Percentiles rank a stretch among this genome's conserved stretches.
Evolutionary conservation across 805 yeast species (phyloP).

Genomic region (Brettanomyces custersianus): DNA sequence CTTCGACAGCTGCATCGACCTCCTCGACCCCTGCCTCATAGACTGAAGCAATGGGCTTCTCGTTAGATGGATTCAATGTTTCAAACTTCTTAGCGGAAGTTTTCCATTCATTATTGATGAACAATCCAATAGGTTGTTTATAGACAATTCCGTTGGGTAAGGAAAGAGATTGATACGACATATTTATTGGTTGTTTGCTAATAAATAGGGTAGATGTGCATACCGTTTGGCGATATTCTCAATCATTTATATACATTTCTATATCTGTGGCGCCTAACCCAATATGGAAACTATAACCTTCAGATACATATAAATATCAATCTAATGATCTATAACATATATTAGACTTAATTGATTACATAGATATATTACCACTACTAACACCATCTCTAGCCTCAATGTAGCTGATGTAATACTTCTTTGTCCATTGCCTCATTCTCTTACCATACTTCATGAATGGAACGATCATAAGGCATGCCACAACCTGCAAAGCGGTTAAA

Average conservation of each 20-base stretch:
- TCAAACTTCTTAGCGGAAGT: slow-evolving; percentile 31
- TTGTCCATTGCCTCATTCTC: slow-evolving; percentile 46
- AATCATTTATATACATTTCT: too few species aligned
- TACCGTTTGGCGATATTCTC: too few species aligned
- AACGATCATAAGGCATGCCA: slow-evolving; percentile 39
- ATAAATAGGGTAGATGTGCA: too few species aligned
- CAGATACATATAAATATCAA: too few species aligned
- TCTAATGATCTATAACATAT: too few species aligned
- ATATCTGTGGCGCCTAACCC: too few species aligned
- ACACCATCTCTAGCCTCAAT: slow-evolving; percentile 43
- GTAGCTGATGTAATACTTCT: slow-evolving; percentile 42
- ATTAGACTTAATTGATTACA: too few species aligned
- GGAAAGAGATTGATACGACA: slow-evolving; percentile 5
- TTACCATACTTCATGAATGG: slow-evolving; percentile 46
- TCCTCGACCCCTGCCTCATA: slow-evolving; percentile 39
- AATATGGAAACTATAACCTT: too few species aligned
- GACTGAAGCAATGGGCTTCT: slow-evolving; percentile 35
- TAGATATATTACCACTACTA: neutral
- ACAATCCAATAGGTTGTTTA: slow-evolving; percentile 54
- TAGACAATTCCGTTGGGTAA: slow-evolving; percentile 41
- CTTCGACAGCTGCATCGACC: slow-evolving; percentile 41
- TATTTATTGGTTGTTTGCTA: too few species aligned
- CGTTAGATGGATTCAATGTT: slow-evolving; percentile 42
- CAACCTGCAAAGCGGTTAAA: slow-evolving; percentile 50
- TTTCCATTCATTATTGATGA: slow-evolving; percentile 46